Conservation (phyloP, 2,329 filamentous ascomycete species). For the Lachnellula suecica region DNA sequence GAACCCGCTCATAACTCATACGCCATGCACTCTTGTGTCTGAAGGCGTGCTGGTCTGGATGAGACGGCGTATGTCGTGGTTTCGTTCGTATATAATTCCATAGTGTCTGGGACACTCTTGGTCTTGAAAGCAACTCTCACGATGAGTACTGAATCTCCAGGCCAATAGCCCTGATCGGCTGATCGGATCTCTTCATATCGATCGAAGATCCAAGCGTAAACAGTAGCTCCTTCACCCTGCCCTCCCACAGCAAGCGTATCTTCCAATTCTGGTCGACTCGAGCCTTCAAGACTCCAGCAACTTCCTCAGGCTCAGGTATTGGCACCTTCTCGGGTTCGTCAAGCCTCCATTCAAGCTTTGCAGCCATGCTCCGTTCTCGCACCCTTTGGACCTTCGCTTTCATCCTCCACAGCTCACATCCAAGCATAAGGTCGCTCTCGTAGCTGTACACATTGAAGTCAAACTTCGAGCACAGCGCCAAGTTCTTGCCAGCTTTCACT, state of each 20-base stretch:
- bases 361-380: slow-evolving; percentile 48
- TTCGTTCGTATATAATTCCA: neutral
- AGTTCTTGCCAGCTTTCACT: slow-evolving; percentile 78
- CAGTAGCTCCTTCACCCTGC: slow-evolving; percentile 84
- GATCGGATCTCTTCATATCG: slow-evolving; percentile 73
- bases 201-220: slow-evolving; percentile 88
- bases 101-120: neutral
- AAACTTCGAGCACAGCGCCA: slow-evolving; percentile 86
- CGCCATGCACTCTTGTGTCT: too few species aligned
- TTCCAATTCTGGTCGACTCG: slow-evolving; percentile 85
- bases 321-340: slow-evolving; percentile 34
- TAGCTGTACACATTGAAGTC: slow-evolving; percentile 99
- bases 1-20: too few species aligned
- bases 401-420: slow-evolving; percentile 88
- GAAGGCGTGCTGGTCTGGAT: neutral
- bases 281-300: slow-evolving; percentile 86
- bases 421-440: slow-evolving; percentile 89
- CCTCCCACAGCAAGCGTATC: slow-evolving; percentile 89
- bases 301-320: slow-evolving; percentile 55
- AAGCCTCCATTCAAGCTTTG: slow-evolving; percentile 52
- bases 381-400: slow-evolving; percentile 26
- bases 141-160: slow-evolving; percentile 83
- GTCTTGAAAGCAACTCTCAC: slow-evolving; percentile 40
- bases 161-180: slow-evolving; percentile 74
- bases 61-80: neutral